Conservation (phyloP, 768 basidiomycete genomes). For the Lentinula guzmanii region DNA sequence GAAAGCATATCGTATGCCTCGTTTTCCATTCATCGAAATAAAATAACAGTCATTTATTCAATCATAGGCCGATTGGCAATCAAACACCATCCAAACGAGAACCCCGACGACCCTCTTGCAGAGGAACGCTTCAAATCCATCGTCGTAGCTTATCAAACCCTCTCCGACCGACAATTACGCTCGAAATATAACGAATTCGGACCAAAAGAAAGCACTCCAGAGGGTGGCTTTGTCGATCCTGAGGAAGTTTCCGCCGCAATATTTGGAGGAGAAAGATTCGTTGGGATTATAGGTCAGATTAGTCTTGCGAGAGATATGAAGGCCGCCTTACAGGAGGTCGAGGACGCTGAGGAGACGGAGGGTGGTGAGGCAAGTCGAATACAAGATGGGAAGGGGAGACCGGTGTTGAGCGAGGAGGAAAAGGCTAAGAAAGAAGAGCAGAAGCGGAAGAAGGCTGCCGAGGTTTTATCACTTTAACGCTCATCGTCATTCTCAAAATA, state of each 20-base stretch:
- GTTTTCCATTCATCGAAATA: not conserved
- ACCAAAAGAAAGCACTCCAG: conserved; percentile 69
- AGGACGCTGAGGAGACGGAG: conserved; percentile 50
- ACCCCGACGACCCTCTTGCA: conserved; percentile 78
- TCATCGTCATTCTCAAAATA: not conserved
- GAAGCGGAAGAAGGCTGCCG: conserved; percentile 55
- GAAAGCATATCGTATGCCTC: conserved; percentile 70
- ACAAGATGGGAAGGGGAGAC: conserved; percentile 47
- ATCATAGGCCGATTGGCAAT: conserved; percentile 71
- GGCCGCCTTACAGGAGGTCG: conserved; percentile 82
- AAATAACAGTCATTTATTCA: not conserved
- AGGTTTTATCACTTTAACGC: conserved; percentile 36
- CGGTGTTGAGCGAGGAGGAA: conserved; percentile 62
- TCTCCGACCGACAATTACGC: conserved; percentile 71
- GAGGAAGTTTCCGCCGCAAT: conserved; percentile 78
- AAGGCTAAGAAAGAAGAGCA: conserved; percentile 71
- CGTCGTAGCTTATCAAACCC: conserved; percentile 83
- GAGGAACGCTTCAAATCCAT: conserved; percentile 90
- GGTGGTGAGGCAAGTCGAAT: conserved; percentile 26
- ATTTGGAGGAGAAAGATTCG: conserved; percentile 84
- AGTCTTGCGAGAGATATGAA: conserved; percentile 91
- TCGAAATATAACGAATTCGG: conserved; percentile 92
- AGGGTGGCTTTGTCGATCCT: conserved; percentile 85
- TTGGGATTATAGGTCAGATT: conserved; percentile 84
- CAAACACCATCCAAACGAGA: conserved; percentile 91